Base-by-base conservation (phyloP, 176 grass and related monocot species). In the Oryza rufipogon region DNA sequence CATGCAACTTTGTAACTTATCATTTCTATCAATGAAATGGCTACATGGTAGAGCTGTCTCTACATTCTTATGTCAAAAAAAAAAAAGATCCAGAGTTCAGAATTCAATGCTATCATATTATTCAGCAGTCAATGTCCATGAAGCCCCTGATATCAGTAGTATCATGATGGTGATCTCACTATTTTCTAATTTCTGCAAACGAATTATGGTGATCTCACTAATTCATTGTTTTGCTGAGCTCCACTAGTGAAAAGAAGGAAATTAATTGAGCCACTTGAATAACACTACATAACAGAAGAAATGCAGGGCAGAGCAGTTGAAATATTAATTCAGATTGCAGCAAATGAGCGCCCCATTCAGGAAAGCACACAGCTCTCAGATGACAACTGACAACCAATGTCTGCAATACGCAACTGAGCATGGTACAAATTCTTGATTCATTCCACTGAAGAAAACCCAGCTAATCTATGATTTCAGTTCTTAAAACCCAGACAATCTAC, bases 401-500 rank as follows among this genome's bases (percentile, higher is more conserved):
- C 68, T 39, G 47, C 58, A 46, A 45, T 54, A 72, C 80, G 79
- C 61, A 42, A 32, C 4, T n/a, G 38, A 2, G 58, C 66, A 46
- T 38, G 51, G 10, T 9, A 32, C 46, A 28, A 82, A 28, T 22
- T 63, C 51, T 33, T 33, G 20, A 64, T 65, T 58, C 78, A 71
- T 11, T 64, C 71, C 17, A 48, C 63, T 20, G 9, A n/a, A n/a
- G 54, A 58, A 58, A 58, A n/a, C 54, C 54, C 54, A 20, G 54
- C 54, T 58, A 58, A 20, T 58, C 17, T 58, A n/a, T 58, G 17
- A 20, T 58, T 58, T 58, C 54, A 17, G 75, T 48, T 81, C 58
- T 64, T 48, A 34, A 78, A 23, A 73, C 42, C 42, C 73, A 68
- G 23, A n/a, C 33, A 74, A 85, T 71, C 85, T 91, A 95, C 73